phyloP scores from a whole-genome alignment of 2,329 filamentous ascomycete genomes.

The Penicillium paneum region DNA sequence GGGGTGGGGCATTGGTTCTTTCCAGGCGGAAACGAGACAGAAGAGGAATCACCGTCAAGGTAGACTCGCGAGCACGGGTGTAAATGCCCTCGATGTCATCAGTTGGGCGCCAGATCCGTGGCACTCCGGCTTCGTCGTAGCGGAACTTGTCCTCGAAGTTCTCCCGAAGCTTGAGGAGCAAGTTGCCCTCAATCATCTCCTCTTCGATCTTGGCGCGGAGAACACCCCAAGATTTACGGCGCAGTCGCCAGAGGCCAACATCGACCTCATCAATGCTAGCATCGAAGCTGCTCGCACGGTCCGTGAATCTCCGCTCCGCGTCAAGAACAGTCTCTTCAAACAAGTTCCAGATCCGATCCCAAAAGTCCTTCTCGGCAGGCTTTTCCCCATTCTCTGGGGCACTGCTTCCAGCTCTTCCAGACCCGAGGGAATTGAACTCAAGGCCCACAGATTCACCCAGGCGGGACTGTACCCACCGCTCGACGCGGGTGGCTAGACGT shows the following conservation, averaged over 20 bases:
- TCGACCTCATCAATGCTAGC: constrained; percentile 88
- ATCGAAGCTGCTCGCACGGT: constrained; percentile 89
- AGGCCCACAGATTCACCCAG: constrained; percentile 83
- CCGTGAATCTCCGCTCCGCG: constrained; percentile 79
- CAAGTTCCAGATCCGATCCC: constrained; percentile 90
- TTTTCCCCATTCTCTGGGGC: constrained; percentile 76
- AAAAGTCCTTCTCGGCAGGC: constrained; percentile 78
- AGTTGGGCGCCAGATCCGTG: constrained; percentile 91
- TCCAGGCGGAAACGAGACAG: constrained; percentile 78
- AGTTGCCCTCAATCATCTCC: constrained; percentile 96
- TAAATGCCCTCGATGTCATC: constrained; percentile 98
- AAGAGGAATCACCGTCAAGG: constrained; percentile 83
- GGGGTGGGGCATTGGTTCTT: constrained; percentile 70
- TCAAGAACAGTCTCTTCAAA: constrained; percentile 81
- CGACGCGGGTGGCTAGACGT: constrained; percentile 81
- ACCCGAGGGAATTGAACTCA: constrained; percentile 94
- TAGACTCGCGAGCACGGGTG: constrained; percentile 87
- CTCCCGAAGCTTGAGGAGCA: constrained; percentile 89
- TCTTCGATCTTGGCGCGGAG: constrained; percentile 89
- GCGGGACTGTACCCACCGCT: constrained; percentile 88
- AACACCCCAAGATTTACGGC: constrained; percentile 91
- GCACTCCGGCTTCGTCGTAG: constrained; percentile 92
- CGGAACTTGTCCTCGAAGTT: constrained; percentile 99
- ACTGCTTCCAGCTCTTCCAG: constrained; percentile 76
- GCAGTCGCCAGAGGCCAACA: constrained; percentile 85